Conservation (phyloP, 306 rosid species). For the Lathyrus oleraceus region DNA sequence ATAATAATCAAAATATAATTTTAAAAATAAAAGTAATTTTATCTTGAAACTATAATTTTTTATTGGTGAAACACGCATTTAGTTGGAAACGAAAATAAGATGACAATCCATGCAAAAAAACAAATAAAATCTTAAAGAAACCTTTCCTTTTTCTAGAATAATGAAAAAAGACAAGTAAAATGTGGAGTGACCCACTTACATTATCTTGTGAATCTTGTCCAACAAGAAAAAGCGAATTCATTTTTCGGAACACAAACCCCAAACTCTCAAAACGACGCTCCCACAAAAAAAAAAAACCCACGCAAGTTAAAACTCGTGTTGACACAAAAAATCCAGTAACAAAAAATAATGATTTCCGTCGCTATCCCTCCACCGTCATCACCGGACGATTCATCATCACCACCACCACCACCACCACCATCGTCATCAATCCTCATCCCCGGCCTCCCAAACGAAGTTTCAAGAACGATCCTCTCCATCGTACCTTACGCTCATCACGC, state of each 20-base stretch:
- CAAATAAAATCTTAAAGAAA: background rate
- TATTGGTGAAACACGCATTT: too few species aligned
- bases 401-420: background rate
- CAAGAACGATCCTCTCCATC: constrained; percentile 52
- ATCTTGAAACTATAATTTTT: too few species aligned
- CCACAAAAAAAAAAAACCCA: background rate
- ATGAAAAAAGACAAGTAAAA: background rate
- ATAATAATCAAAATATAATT: too few species aligned
- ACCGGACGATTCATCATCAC: constrained; percentile 6
- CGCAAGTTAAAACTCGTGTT: background rate
- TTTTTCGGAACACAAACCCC: background rate
- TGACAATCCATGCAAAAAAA: too few species aligned
- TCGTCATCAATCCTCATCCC: constrained; percentile 54
- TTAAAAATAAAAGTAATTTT: too few species aligned
- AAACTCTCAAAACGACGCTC: background rate
- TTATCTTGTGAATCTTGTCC: constrained; percentile 15
- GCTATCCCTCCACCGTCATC: background rate
- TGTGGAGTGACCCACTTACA: background rate
- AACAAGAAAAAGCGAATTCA: background rate
- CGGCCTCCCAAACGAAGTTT: constrained; percentile 73
- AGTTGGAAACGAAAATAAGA: too few species aligned
- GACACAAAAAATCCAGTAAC: background rate
- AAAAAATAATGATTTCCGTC: background rate
- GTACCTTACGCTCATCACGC: constrained; percentile 62
- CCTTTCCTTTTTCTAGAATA: background rate